Base-by-base conservation (phyloP, 2,329 filamentous ascomycete species). In the Alternaria angustiovoidea region DNA sequence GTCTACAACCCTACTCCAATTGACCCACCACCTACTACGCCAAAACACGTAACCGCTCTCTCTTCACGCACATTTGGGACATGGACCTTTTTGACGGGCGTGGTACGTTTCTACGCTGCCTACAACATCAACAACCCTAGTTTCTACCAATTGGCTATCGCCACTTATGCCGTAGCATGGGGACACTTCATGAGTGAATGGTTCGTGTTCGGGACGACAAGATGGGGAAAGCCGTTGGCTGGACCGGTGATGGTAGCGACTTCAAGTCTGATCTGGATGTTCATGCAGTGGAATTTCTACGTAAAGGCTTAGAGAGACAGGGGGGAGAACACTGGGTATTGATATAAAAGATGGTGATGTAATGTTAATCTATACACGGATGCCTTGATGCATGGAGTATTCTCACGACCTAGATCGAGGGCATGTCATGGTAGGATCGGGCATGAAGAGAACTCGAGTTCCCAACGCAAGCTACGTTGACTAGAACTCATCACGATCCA, bases 11-110 rank as follows among this genome's bases (percentile, higher is more conserved):
- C 88, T 78, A 87, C 81, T 60, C 78, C 39, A 74, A 78, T 62
- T 48, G 66, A 78, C 78, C 9, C 78, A 77, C 11, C 79, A 74
- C 57, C 77, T 22, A 68, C 63, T 28, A 66, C 70, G 66, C 77
- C 76, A 32, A 80, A 82, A 60, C 85, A 78, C 79, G 87, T 92
- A 57, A 94, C 91, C 6, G 88, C 90, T 5, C 87, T 97, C 30
- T 89, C 89, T 11, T 89, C 89, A 26, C 89, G 92, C 65, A 88
- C 92, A 20, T 96, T 96, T 77, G 93, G 91, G 54, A 95, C 92
- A 30, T 97, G 93, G 89, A 96, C 94, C 0, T 85, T 94, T 59
- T 83, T 96, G 59, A 89, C 91, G 6, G 87, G 88, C 59, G 82
- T 96, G 51, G 85, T 96, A 44, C 88, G 94, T 53, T 81, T 93